Conservation (phyloP, 768 basidiomycete genomes). For the Holtermanniella nyarrowii region DNA sequence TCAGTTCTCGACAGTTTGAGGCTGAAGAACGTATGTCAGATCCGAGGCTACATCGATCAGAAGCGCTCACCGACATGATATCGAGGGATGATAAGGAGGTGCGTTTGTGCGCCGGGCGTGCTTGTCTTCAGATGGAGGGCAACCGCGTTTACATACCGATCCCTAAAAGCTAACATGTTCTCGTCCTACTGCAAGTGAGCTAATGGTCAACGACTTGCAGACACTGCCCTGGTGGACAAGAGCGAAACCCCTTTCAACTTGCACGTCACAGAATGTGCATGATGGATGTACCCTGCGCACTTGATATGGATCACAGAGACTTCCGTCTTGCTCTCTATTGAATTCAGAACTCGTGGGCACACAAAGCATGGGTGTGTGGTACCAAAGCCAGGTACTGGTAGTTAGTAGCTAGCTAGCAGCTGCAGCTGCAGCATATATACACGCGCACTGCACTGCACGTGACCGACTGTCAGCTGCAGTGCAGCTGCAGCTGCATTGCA, state of each 20-base stretch:
- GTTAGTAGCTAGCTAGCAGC: no score
- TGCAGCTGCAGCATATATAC: no score
- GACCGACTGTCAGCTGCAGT: no score
- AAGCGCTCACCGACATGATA: slow-evolving; percentile 25
- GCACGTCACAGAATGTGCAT: slow-evolving; percentile 34
- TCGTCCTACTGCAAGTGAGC: slow-evolving; percentile 14
- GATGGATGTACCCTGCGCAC: no score
- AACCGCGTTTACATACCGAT: slow-evolving; percentile 13
- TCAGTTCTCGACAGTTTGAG: slow-evolving; percentile 24
- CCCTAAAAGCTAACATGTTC: slow-evolving; percentile 33
- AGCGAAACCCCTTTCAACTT: slow-evolving; percentile 24
- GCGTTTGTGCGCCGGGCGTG: slow-evolving; percentile 24
- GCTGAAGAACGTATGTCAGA: background rate
- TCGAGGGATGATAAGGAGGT: slow-evolving; percentile 34
- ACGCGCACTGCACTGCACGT: no score
- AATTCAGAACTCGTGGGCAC: no score
- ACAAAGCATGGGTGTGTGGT: no score
- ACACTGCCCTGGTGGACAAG: slow-evolving; percentile 23
- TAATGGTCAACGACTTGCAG: background rate
- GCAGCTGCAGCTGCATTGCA: no score
- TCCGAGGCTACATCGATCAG: no score
- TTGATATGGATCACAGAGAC: no score
- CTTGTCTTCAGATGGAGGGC: background rate
- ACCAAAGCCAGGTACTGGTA: no score
- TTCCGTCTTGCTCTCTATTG: no score